These are phyloP conservation scores for Porodaedalea pini DNA, from an alignment of 1,284 basidiomycete species.

Conservation along the genomic window DNA sequence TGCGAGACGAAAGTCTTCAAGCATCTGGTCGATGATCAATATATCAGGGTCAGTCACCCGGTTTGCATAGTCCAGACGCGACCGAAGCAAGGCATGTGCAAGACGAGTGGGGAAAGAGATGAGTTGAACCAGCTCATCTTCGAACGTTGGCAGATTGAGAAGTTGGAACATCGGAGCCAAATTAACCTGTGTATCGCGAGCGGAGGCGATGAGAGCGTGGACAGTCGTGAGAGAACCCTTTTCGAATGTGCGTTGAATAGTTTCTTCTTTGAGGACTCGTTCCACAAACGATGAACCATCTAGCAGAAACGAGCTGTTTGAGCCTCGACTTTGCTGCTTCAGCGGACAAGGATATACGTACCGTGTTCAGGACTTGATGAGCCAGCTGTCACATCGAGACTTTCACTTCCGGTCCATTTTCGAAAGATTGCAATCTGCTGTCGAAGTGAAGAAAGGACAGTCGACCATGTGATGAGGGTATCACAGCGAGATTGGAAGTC, in stretches of 20 bases:
- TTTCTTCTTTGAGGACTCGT: slow-evolving; percentile 93
- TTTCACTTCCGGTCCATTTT: slow-evolving; percentile 89
- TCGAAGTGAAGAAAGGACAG: slow-evolving; percentile 73
- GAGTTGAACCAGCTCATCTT: slow-evolving; percentile 87
- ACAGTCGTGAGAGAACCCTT: slow-evolving; percentile 89
- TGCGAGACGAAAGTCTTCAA: slow-evolving; percentile 89
- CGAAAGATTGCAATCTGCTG: slow-evolving; percentile 77
- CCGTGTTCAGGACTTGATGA: slow-evolving; percentile 53
- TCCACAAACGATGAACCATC: slow-evolving; percentile 86
- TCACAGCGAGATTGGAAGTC: slow-evolving; percentile 78
- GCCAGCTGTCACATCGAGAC: slow-evolving; percentile 81
- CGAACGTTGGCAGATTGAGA: slow-evolving; percentile 92
- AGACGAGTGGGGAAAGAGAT: slow-evolving; percentile 95
- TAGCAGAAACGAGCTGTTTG: slow-evolving; percentile 31
- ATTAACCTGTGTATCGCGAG: slow-evolving; percentile 85
- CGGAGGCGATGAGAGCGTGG: slow-evolving; percentile 81
- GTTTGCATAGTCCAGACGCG: slow-evolving; percentile 87
- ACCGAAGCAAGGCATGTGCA: slow-evolving; percentile 86
- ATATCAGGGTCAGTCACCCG: slow-evolving; percentile 87
- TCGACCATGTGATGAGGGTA: slow-evolving; percentile 87
- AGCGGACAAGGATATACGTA: slow-evolving; percentile 37
- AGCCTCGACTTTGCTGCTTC: slow-evolving; percentile 36
- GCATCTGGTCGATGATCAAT: slow-evolving; percentile 93
- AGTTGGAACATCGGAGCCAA: slow-evolving; percentile 70
- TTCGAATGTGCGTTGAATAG: slow-evolving; percentile 91